Percentiles rank a stretch among this genome's conserved stretches.
phyloP scores from a whole-genome alignment of 73 alveolate species.

The Tetrahymena thermophila region DNA sequence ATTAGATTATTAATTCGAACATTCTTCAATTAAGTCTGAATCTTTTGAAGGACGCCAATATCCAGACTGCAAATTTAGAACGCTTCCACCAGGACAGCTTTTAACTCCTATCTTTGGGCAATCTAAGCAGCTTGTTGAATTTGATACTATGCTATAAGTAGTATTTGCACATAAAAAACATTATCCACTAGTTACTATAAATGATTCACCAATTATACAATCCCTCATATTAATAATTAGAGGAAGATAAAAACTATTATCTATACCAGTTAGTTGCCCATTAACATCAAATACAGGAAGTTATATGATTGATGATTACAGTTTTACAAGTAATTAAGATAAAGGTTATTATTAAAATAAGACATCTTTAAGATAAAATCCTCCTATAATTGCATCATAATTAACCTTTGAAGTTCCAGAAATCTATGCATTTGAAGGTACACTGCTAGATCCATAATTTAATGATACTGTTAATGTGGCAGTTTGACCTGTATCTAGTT shows the following conservation, averaged over 20 bases:
- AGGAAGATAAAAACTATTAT: not conserved
- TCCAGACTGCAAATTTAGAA: not conserved
- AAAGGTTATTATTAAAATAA: not conserved
- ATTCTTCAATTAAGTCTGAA: not conserved
- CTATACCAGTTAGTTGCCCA: not conserved
- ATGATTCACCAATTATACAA: not conserved
- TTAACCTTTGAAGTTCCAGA: not conserved
- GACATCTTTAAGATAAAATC: not conserved
- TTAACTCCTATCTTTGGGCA: not conserved
- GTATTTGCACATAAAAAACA: not conserved
- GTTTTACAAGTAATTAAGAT: not conserved
- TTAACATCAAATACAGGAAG: not conserved
- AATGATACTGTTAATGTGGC: not conserved
- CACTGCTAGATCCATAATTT: not conserved
- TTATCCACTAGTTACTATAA: not conserved
- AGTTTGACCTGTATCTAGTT: not conserved
- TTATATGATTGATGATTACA: not conserved
- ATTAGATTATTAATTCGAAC: not conserved
- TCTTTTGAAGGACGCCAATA: slow-evolving; percentile 36
- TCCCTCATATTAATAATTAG: not conserved
- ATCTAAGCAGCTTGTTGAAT: not conserved
- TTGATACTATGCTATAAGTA: not conserved
- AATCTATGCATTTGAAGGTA: not conserved
- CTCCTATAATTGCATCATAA: not conserved
- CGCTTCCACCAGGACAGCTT: not conserved